These are phyloP conservation scores for Phytophthora pinifolia DNA, from an alignment of 352 stramenopile species.

Conservation along the genomic window DNA sequence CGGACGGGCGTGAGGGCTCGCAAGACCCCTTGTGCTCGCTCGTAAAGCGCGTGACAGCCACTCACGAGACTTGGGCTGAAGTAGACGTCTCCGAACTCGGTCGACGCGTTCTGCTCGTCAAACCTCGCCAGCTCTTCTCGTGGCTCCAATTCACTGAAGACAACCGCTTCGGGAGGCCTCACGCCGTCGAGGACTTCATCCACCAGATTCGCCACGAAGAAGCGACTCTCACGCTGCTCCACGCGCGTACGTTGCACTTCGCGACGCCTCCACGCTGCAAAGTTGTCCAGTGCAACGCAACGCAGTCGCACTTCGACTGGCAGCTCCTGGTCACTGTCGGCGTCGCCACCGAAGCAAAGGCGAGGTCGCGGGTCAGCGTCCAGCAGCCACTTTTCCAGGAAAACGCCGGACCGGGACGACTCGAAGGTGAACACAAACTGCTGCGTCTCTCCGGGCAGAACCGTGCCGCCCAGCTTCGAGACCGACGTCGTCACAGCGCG, in stretches of 20 bases:
- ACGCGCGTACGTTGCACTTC: slow-evolving; percentile 14
- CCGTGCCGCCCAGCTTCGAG: slow-evolving; percentile 39
- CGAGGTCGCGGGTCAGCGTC: slow-evolving; percentile 50
- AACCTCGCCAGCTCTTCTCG: slow-evolving; percentile 34
- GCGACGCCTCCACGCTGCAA: slow-evolving; percentile 35
- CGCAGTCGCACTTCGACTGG: slow-evolving; percentile 43
- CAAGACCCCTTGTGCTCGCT: slow-evolving; percentile 24
- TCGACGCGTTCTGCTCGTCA: slow-evolving; percentile 22
- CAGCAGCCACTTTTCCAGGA: slow-evolving; percentile 73
- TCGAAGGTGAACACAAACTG: slow-evolving; percentile 65
- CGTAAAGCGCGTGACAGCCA: slow-evolving; percentile 29
- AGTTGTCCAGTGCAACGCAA: slow-evolving; percentile 67
- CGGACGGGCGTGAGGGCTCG: slow-evolving; percentile 1
- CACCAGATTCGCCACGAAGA: slow-evolving; percentile 59
- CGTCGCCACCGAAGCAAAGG: slow-evolving; percentile 13
- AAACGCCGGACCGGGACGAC: slow-evolving; percentile 46
- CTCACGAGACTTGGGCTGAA: slow-evolving; percentile 32
- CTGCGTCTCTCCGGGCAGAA: slow-evolving; percentile 56
- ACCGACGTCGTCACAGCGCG: slow-evolving; percentile 40
- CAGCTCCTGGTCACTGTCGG: slow-evolving; percentile 4
- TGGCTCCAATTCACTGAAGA: slow-evolving; percentile 31
- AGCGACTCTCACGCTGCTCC: slow-evolving; percentile 31
- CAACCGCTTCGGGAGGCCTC: slow-evolving; percentile 23
- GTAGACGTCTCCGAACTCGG: slow-evolving; percentile 40
- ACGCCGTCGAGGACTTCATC: slow-evolving; percentile 51